phyloP scores from a whole-genome alignment of 306 rosid genomes.

The Glycine tomentella region DNA sequence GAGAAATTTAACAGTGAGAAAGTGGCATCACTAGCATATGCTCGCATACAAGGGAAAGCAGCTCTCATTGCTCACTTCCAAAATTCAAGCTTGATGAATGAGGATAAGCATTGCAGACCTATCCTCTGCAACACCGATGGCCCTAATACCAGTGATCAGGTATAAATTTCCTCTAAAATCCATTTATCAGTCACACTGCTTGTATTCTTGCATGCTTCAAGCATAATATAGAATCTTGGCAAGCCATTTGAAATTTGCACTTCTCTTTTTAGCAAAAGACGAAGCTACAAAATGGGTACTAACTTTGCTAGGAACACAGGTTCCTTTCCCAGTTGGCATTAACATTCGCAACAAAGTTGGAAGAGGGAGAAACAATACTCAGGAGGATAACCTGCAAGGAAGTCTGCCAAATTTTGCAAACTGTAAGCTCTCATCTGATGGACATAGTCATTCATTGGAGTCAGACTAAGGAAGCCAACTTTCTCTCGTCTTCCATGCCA shows the following conservation, averaged over 20 bases:
- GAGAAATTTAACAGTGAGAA: constrained; percentile 83
- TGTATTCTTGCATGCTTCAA: constrained; percentile 10
- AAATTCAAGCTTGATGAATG: constrained; percentile 80
- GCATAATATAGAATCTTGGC: constrained; percentile 8
- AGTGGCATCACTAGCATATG: constrained; percentile 77
- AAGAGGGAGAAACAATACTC: constrained; percentile 42
- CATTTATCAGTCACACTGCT: not conserved
- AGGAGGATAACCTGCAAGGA: constrained; percentile 32
- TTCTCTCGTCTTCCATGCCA: too few species aligned
- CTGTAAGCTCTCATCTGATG: too few species aligned
- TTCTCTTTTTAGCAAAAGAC: not conserved
- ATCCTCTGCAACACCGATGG: constrained; percentile 76
- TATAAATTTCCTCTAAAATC: constrained; percentile 39
- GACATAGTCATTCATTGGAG: too few species aligned
- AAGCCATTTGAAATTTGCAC: constrained; percentile 20
- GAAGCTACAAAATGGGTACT: constrained; percentile 31
- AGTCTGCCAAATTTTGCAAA: too few species aligned
- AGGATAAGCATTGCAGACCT: constrained; percentile 76
- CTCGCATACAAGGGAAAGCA: constrained; percentile 76
- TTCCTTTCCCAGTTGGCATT: constrained; percentile 73
- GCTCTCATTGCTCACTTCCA: constrained; percentile 78
- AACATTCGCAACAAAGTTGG: constrained; percentile 60
- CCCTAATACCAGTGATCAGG: constrained; percentile 76
- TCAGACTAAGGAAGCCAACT: too few species aligned
- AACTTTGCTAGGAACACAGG: constrained; percentile 56